Evolutionary conservation across 306 rosid species (phyloP).

Genomic region (Glycine soja): DNA sequence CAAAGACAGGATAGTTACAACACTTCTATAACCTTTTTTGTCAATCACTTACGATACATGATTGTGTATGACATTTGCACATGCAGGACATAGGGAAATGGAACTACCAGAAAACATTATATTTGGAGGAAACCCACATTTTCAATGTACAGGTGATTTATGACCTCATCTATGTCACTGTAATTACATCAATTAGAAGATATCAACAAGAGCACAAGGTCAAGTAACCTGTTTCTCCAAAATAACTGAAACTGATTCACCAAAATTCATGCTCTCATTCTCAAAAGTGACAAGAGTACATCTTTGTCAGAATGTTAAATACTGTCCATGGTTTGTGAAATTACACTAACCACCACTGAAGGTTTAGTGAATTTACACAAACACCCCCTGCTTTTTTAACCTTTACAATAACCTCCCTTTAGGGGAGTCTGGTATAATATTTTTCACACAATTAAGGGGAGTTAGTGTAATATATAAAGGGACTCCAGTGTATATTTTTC

Average conservation of each 20-base stretch:
- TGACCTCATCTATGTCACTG: background rate
- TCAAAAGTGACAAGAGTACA: slow-evolving; percentile 11
- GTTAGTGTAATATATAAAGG: too few species aligned
- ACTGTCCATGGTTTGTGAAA: background rate
- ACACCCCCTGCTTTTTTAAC: too few species aligned
- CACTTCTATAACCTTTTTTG: slow-evolving; percentile 9
- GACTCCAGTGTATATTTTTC: too few species aligned
- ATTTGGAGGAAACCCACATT: slow-evolving; percentile 22
- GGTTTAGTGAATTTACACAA: too few species aligned
- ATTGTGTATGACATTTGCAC: background rate
- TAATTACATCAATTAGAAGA: background rate
- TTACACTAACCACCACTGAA: too few species aligned
- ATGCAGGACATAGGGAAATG: background rate
- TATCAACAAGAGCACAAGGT: background rate
- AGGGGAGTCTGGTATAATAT: too few species aligned
- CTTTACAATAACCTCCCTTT: too few species aligned
- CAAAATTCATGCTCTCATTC: background rate
- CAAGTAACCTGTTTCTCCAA: slow-evolving; percentile 29
- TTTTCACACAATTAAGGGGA: too few species aligned
- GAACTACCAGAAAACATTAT: background rate
- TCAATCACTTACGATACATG: background rate
- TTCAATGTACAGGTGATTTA: background rate
- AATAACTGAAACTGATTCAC: background rate
- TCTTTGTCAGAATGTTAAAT: slow-evolving; percentile 2
- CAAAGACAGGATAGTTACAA: background rate